Percentiles rank a stretch among this genome's conserved stretches.
Evolutionary conservation across 2,329 filamentous ascomycete species (phyloP).

Genomic region (Botrytis elliptica): DNA sequence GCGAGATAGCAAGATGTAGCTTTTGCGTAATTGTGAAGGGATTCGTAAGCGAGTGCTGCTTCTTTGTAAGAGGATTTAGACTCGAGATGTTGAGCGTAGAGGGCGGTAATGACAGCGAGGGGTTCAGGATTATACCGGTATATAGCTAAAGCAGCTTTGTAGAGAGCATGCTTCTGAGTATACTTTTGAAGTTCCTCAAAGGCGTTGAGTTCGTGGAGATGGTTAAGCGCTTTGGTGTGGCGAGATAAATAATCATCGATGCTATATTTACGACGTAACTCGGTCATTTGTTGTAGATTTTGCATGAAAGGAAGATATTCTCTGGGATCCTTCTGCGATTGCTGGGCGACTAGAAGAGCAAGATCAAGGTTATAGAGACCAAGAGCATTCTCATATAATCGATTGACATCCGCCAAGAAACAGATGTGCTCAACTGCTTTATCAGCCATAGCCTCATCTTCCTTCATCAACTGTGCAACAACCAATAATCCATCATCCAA

Average conservation of each 20-base stretch:
- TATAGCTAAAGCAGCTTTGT: slow-evolving; percentile 71
- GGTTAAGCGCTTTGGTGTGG: slow-evolving; percentile 70
- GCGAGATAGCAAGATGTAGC: slow-evolving; percentile 83
- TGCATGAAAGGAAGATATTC: slow-evolving; percentile 97
- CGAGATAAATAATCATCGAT: slow-evolving; percentile 88
- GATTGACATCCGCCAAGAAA: slow-evolving; percentile 92
- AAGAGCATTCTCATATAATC: slow-evolving; percentile 84
- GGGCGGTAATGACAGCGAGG: slow-evolving; percentile 65
- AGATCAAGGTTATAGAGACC: slow-evolving; percentile 91
- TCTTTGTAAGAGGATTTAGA: slow-evolving; percentile 76
- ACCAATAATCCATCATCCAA: slow-evolving; percentile 80
- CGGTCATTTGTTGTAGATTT: slow-evolving; percentile 71
- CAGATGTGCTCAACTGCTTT: slow-evolving; percentile 94
- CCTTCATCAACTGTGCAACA: slow-evolving; percentile 69
- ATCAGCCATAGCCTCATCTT: slow-evolving; percentile 72
- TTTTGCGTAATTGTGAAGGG: slow-evolving; percentile 67
- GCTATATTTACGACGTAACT: slow-evolving; percentile 70
- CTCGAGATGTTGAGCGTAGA: slow-evolving; percentile 79
- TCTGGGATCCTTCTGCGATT: slow-evolving; percentile 90
- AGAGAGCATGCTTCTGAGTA: slow-evolving; percentile 74
- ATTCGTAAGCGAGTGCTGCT: slow-evolving; percentile 89
- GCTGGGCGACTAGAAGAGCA: slow-evolving; percentile 86
- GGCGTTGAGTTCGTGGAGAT: slow-evolving; percentile 69
- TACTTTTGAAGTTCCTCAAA: slow-evolving; percentile 81
- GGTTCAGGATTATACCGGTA: slow-evolving; percentile 78